Base-by-base conservation (phyloP, 495 filamentous ascomycete genomes). In the Penicillium pulvis region DNA sequence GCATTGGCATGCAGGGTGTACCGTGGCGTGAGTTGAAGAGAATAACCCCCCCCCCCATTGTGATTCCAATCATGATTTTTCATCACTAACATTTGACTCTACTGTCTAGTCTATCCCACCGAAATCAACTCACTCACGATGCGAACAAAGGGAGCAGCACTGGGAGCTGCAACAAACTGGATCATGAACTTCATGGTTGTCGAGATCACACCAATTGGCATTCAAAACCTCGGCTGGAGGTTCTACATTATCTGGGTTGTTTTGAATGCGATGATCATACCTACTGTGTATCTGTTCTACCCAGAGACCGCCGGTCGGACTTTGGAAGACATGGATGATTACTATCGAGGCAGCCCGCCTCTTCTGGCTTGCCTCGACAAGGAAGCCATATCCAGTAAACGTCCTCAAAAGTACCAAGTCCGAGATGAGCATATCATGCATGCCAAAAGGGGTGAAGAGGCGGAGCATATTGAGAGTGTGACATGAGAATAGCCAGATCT, bases 121-220 rank as follows among this genome's bases (percentile, higher is more conserved):
- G 85, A 88, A 56, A 79, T 88, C 63, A 85, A 84, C 60, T 75
- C 75, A 14, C 75, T 86, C n/a, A 71, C 69, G 10, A 83, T 83
- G 77, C 72, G 85, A 0, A 81, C 79, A 0, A 82, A 83, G 56
- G 83, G 79, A 0, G 79, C 83, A 0, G 82, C 82, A 0, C 58
- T 84, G 6, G 79, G 72, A 6, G 78, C 83, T 6, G 82, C 79
- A 1, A 81, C 79, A 7, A 83, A 83, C 56, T 84, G 83, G 82
- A 75, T 81, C 53, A 75, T 82, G 66, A 87, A 87, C 60, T 87
- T 83, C 59, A 80, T 83, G 72, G 74, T 87, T 23, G 85, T 87
- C 16, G 78, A 85, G 65, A 81, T 85, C 41, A 88, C 85, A 0
- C 84, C 82, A 0, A 73, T 78, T 24, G 83, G 63, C 0, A 57